Conservation (phyloP, 2,329 filamentous ascomycete species). For the Fusarium devonianum region DNA sequence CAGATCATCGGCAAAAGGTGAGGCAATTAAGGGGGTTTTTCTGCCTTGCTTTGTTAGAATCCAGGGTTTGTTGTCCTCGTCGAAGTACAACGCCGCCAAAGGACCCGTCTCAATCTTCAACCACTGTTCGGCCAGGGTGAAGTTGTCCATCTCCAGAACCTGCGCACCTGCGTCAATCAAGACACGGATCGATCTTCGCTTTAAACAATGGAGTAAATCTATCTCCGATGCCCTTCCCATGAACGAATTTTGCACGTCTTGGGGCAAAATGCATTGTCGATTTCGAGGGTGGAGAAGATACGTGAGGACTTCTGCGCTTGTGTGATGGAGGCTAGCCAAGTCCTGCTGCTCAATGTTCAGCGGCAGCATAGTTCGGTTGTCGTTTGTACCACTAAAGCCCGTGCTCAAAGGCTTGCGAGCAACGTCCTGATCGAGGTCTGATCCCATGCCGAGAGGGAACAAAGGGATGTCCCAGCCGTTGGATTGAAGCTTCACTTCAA, state of each 20-base stretch:
- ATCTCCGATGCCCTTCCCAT: constrained; percentile 48
- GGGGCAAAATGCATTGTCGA: constrained; percentile 51
- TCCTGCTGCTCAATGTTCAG: constrained; percentile 68
- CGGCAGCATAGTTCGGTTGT: constrained; percentile 67
- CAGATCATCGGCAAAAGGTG: constrained; percentile 32
- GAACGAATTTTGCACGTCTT: constrained; percentile 47
- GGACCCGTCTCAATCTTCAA: constrained; percentile 53
- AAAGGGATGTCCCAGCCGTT: constrained; percentile 74
- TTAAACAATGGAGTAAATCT: constrained; percentile 44
- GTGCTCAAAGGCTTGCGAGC: constrained; percentile 56
- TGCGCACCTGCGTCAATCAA: constrained; percentile 71
- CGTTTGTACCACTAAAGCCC: constrained; percentile 77
- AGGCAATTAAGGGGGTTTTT: constrained; percentile 29
- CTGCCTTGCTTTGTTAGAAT: constrained; percentile 27
- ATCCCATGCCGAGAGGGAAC: constrained; percentile 36
- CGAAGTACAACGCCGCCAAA: constrained; percentile 62
- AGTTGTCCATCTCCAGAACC: constrained; percentile 67
- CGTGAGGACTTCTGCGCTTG: constrained; percentile 68
- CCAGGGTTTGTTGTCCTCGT: constrained; percentile 32
- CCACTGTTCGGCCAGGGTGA: constrained; percentile 58
- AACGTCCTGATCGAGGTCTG: background rate
- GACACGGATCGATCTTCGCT: constrained; percentile 52
- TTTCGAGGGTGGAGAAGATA: constrained; percentile 65
- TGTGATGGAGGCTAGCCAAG: constrained; percentile 62
- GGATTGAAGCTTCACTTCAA: constrained; percentile 67